phyloP scores from a whole-genome alignment of 805 yeast genomes.

The Hemisphaericaspora nanyangensis region DNA sequence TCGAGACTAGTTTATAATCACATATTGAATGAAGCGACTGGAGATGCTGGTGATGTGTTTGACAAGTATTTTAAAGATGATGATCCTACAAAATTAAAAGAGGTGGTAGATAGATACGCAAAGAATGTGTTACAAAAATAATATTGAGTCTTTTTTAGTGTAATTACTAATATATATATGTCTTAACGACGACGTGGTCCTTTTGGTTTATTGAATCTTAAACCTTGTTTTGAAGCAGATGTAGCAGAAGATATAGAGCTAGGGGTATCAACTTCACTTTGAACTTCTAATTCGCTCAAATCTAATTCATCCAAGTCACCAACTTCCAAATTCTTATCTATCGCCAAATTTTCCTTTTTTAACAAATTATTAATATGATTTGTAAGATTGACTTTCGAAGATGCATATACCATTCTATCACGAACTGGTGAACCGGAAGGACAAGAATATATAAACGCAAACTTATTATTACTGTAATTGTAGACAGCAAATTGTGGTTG shows the following conservation, averaged over 20 bases:
- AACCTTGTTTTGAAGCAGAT: conserved; percentile 12
- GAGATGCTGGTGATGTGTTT: conserved; percentile 9
- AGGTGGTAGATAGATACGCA: conserved; percentile 22
- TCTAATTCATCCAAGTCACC: conserved; percentile 74
- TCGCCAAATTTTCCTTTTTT: conserved; percentile 20
- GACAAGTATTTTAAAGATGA: conserved; percentile 16
- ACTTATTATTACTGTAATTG: conserved; percentile 33
- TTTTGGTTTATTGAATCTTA: conserved; percentile 55
- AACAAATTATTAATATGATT: conserved; percentile 41
- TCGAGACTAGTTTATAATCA: conserved; percentile 55
- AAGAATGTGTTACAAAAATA: conserved; percentile 11
- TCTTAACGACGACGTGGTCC: conserved; percentile 56
- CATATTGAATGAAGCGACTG: conserved; percentile 13
- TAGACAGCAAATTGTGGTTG: conserved; percentile 59
- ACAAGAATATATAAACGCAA: conserved; percentile 75
- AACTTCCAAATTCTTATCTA: conserved; percentile 56
- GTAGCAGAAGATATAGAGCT: conserved; percentile 7
- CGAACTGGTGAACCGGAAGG: conserved; percentile 88
- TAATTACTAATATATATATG: background rate
- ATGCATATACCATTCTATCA: conserved; percentile 90
- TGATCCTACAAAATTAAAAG: conserved; percentile 13
- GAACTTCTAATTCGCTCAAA: conserved; percentile 39
- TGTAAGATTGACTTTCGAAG: conserved; percentile 63
- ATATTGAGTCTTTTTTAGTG: background rate
- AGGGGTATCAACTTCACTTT: conserved; percentile 8